Evolutionary conservation across 164 flowering plant genomes (phyloP), one percentile per base, ranked within the genome.

Genomic region (Chimonanthus praecox): DNA sequence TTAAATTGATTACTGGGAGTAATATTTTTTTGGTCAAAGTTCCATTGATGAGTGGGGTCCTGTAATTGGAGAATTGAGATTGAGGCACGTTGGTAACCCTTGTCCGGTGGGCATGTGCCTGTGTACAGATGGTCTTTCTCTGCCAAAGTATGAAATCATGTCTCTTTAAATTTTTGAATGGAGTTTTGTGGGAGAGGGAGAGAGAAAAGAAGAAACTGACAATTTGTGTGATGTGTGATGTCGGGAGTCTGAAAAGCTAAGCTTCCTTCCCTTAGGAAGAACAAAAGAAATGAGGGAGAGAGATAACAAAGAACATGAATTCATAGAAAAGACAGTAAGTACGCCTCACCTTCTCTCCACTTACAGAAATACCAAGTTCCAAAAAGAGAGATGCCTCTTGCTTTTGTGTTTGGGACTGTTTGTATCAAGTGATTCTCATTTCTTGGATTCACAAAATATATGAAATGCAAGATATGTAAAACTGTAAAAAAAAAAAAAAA

Each of bases 151-250:
- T 18, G 49, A 13, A 43, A 44, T 66, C 7, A 33, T 33, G 10
- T 44, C 66, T 0, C 44, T 63, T 20, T 63, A 33, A 13, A 63
- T n/a, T 62, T 62, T n/a, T 62, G 64, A 5, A 8, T 62, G 64
- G 43, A 62, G 33, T 20, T 62, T 20, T n/a, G 8, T n/a, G 64
- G 2, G 64, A 62, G 0, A 21, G 64, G 4, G 64, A 62, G 64
- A 62, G 64, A 62, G 64, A 18, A 54, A 54, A 54, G 60, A 54
- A 54, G 60, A 54, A 54, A 54, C 60, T 54, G 60, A 54, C 60
- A 54, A 54, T 54, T 54, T 54, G 60, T 13, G 60, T 54, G 60
- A 54, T 10, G 16, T 13, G 16, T 54, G 60, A 54, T 54, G 60
- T 54, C 60, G 60, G 60, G 5, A 15, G 60, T 54, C 60, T 54